Base-by-base conservation (phyloP, 441 rosid species). In the Caryocar brasiliense region DNA sequence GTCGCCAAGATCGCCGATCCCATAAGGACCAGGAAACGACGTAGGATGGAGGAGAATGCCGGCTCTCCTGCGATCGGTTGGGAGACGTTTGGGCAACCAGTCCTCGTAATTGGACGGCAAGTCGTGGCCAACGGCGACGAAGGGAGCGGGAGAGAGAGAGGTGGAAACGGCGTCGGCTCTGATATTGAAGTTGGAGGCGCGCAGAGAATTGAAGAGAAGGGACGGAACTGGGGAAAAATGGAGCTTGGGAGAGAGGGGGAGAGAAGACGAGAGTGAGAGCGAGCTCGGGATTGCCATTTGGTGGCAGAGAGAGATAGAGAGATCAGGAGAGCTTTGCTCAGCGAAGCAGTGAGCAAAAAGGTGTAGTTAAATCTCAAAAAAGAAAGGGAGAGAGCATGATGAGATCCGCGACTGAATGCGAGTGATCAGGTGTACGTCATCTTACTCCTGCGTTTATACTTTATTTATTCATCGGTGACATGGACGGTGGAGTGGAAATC, bases 21-120 rank as follows among this genome's bases (percentile, higher is more conserved):
- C 96, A 37, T 76, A 73, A 11, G 88, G 81, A 2, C 98, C 86
- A 2, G 62, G 70, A 34, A 91, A 78, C 65, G 98, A 91, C 40
- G 96, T 91, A 65, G 96, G 98, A 50, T 86, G 98, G 47, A 91
- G 88, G 72, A 91, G 66, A 48, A 91, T 68, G 37, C 98, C 95
- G 15, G 86, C 96, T 67, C 98, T 76, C 44, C 98, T 68, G 48
- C 72, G 61, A 26, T 36, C 39, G n/a, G 23, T 28, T 0, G 80
- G 64, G 44, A 78, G 68, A 14, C 59, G 61, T 30, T 64, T 65
- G 12, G 93, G 86, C 9, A 77, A 2, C 79, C 83, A 72, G 3
- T 76, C 47, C 10, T 67, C 82, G 42, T 91, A 91, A 32, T 82
- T 80, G 26, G 26, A 9, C 3, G 93, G 81, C 34, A 86, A 67